These are phyloP conservation scores for Avicennia marina DNA, from an alignment of 257 asterid species.

Conservation along the genomic window DNA sequence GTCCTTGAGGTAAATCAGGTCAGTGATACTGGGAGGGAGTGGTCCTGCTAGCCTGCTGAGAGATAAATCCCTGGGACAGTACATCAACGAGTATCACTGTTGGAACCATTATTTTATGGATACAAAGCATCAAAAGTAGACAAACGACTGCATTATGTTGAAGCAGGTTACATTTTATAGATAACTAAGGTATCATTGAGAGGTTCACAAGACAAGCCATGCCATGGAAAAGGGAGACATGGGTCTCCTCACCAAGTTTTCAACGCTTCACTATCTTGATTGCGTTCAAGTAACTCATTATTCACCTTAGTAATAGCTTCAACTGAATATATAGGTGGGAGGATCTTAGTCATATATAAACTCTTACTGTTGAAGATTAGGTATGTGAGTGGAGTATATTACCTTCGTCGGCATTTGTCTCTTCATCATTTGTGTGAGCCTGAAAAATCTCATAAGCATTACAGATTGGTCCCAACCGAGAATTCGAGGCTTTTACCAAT, in stretches of 20 bases:
- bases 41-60: constrained; percentile 38
- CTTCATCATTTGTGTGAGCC: constrained; percentile 31
- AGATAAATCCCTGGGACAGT: constrained; percentile 46
- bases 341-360: constrained; percentile 1
- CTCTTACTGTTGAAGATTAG: neutral
- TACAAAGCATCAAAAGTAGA: neutral
- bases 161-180: constrained; percentile 45
- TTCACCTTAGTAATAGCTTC: constrained; percentile 42
- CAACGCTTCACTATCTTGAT: constrained; percentile 42
- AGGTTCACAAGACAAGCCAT: constrained; percentile 47
- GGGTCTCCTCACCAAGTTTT: constrained; percentile 68
- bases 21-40: constrained; percentile 47
- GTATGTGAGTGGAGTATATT: constrained; percentile 5
- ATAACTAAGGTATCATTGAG: constrained; percentile 34
- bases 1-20: constrained; percentile 50
- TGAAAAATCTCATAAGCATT: constrained; percentile 52
- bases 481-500: constrained; percentile 34
- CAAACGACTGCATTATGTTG: neutral
- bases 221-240: constrained; percentile 70
- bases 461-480: constrained; percentile 51
- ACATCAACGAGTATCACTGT: neutral
- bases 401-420: constrained; percentile 46
- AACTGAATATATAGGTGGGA: constrained; percentile 29
- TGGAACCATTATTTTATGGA: neutral
- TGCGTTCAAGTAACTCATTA: constrained; percentile 42